Base-by-base conservation (phyloP, 2,329 filamentous ascomycete species). In the Ophiostoma piceae region DNA sequence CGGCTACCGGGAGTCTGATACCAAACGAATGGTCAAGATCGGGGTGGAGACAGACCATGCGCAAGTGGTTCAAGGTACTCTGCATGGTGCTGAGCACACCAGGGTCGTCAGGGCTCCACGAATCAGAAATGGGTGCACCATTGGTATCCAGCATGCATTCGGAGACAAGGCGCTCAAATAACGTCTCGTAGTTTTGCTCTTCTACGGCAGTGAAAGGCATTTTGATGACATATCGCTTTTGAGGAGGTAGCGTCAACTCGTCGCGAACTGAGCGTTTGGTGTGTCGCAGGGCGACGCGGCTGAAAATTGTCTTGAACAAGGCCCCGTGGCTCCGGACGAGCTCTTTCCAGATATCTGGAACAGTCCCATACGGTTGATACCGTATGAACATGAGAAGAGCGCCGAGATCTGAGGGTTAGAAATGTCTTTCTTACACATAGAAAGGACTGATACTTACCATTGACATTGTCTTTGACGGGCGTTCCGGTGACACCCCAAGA, bases 401-500 rank as follows among this genome's bases (percentile, higher is more conserved):
- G 73, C 89, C 88, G 8, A 97, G 82, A 77, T 97, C 94, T 75
- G 51, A 57, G 0, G 51, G n/a, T 57, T 57, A 57, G 51, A n/a
- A 22, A 22, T 11, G 7, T 26, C 1, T n/a, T 29, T 26, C n/a
- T 11, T 26, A 57, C 22, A 26, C 16, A 2, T 81, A 3, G 35
- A 79, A 41, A 41, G 29, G 1, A 43, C n/a, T 26, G 9, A 22
- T 19, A 8, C 72, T 66, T 69, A 75, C 76, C 76, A 71, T 76
- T 71, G 3, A 77, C 72, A 35, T 75, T 86, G 73, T 92, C 92
- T 73, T 91, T 90, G 51, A 98, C 84, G 0, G 95, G 95, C 0
- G 95, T 99, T 60, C 92, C 95, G 0, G 92, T 94, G 57, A 99
- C 88, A 16, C 90, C 93, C 95, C 95, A 98, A 1, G 92, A 90